A percentile compares a stretch with the other conserved stretches of the same genome.
phyloP scores from a whole-genome alignment of 805 yeast species.

The Sungouiozyma intestinalis region DNA sequence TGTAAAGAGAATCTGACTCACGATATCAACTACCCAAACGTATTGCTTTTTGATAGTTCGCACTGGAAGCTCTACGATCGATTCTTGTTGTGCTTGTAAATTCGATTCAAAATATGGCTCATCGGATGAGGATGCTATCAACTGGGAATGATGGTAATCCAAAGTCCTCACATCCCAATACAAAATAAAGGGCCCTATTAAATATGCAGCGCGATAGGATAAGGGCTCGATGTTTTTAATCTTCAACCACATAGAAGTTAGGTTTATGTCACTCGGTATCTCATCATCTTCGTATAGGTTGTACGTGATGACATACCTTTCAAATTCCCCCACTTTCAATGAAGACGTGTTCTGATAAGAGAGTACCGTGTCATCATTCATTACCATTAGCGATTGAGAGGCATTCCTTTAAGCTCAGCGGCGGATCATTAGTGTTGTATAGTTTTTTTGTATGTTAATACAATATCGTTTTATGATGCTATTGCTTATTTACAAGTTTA shows the following conservation, averaged over 20 bases:
- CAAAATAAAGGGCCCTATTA: slow-evolving; percentile 67
- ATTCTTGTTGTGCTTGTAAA: slow-evolving; percentile 55
- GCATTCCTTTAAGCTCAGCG: too few relatives aligned
- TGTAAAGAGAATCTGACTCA: slow-evolving; percentile 62
- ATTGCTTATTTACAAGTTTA: neutral
- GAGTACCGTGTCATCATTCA: slow-evolving; percentile 1
- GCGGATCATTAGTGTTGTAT: too few relatives aligned
- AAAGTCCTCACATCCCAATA: slow-evolving; percentile 57
- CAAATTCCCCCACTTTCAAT: slow-evolving; percentile 49
- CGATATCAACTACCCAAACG: slow-evolving; percentile 61
- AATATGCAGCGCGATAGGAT: slow-evolving; percentile 50
- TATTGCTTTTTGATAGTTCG: slow-evolving; percentile 50
- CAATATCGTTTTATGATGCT: neutral
- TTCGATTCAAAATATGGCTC: slow-evolving; percentile 70
- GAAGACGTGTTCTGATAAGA: slow-evolving; percentile 10
- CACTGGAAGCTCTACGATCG: slow-evolving; percentile 49
- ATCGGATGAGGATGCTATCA: slow-evolving; percentile 58
- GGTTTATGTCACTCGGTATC: slow-evolving; percentile 18
- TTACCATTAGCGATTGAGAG: too few relatives aligned
- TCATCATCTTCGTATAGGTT: slow-evolving; percentile 30
- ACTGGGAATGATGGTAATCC: slow-evolving; percentile 42
- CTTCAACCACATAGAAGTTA: slow-evolving; percentile 39
- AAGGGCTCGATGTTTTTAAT: slow-evolving; percentile 49
- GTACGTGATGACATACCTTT: slow-evolving; percentile 45
- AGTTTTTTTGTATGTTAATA: too few relatives aligned